Conservation (phyloP, 2,329 filamentous ascomycete species). For the Penicillium sp. region DNA sequence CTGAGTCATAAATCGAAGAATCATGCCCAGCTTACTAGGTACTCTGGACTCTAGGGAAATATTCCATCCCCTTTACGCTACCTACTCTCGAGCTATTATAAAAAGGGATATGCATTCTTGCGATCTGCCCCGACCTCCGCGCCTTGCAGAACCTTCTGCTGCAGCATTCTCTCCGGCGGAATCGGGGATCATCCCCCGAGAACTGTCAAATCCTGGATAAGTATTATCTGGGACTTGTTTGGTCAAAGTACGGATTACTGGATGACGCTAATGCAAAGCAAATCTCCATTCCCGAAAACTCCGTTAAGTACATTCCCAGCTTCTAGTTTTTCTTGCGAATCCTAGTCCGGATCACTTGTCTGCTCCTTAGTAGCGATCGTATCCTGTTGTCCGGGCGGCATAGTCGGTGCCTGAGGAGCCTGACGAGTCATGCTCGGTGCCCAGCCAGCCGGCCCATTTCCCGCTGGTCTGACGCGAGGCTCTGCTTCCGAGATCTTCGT, state of each 20-base stretch:
- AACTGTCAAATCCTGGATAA: conserved; percentile 1
- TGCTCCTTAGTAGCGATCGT: conserved; percentile 19
- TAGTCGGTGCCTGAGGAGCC: conserved; percentile 30
- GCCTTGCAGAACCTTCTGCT: conserved; percentile 17
- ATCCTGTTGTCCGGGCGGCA: conserved; percentile 25
- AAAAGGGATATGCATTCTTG: conserved; percentile 17
- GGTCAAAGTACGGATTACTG: not conserved
- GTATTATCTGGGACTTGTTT: not conserved
- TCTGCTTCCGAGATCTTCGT: conserved; percentile 55
- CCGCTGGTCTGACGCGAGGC: conserved; percentile 21
- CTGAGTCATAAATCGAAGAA: not conserved
- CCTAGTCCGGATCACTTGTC: not conserved
- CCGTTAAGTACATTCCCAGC: not conserved
- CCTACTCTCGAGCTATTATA: not conserved
- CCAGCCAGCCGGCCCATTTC: conserved; percentile 35
- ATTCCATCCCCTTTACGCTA: not conserved
- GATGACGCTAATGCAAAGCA: not conserved
- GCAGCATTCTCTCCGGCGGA: conserved; percentile 16
- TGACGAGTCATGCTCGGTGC: conserved; percentile 24
- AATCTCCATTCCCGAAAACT: not conserved
- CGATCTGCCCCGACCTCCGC: conserved; percentile 16
- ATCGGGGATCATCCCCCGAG: conserved; percentile 11
- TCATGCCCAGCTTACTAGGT: not conserved
- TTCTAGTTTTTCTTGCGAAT: conserved; percentile 5
- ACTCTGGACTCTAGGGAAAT: not conserved